Conservation (phyloP, 2,329 filamentous ascomycete species). For the Mycosphaerelloides madeirae region DNA sequence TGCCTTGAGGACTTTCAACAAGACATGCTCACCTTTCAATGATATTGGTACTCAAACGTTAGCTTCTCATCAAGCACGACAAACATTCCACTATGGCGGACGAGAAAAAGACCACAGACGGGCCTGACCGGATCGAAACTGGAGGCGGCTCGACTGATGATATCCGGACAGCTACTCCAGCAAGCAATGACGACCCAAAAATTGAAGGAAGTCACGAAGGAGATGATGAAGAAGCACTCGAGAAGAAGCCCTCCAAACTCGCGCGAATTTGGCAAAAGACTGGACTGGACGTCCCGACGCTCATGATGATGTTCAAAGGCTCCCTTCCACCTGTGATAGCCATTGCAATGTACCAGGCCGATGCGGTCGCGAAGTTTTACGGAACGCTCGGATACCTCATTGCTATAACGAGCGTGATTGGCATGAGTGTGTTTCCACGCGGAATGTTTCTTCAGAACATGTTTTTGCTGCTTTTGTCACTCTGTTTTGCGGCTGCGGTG, state of each 20-base stretch:
- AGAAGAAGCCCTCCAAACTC: slow-evolving; percentile 21
- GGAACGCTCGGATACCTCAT: slow-evolving; percentile 58
- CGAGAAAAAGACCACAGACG: background rate
- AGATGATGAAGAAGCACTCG: background rate
- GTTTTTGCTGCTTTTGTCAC: slow-evolving; percentile 55
- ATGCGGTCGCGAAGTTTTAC: slow-evolving; percentile 48
- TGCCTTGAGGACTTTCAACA: background rate
- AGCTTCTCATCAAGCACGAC: background rate
- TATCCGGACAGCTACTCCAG: no score
- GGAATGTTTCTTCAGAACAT: slow-evolving; percentile 42
- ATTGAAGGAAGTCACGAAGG: no score
- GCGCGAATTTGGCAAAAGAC: slow-evolving; percentile 28
- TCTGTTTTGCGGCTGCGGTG: slow-evolving; percentile 57
- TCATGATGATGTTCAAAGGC: slow-evolving; percentile 33
- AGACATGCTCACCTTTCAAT: background rate
- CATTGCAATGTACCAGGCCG: slow-evolving; percentile 41
- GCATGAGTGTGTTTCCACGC: slow-evolving; percentile 62
- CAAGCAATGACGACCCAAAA: no score
- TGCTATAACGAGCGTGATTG: slow-evolving; percentile 60
- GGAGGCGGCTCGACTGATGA: no score
- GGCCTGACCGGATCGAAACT: no score
- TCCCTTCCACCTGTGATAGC: slow-evolving; percentile 32
- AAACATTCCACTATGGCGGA: background rate
- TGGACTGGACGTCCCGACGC: slow-evolving; percentile 28
- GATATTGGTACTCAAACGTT: background rate